phyloP scores from a whole-genome alignment of 148 eudicot genomes.

The Rhododendron kiyosumense region DNA sequence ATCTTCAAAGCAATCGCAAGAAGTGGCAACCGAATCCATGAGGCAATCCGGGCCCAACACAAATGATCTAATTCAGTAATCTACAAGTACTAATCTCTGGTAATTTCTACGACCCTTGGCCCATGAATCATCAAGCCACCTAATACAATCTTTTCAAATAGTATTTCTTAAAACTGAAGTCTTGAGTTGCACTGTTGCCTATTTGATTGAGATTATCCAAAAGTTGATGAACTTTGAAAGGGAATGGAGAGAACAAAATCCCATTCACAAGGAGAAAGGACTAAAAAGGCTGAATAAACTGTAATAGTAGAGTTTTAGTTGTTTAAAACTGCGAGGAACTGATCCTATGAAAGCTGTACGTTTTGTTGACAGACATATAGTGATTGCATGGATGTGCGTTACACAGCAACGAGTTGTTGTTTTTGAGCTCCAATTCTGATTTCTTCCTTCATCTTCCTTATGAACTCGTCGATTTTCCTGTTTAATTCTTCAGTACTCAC shows the following conservation, averaged over 20 bases:
- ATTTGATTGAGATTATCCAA: background rate
- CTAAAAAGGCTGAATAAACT: background rate
- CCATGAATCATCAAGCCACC: background rate
- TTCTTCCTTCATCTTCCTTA: conserved; percentile 48
- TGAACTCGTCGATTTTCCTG: conserved; percentile 41
- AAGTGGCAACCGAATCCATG: no score
- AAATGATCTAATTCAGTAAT: background rate
- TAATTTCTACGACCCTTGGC: background rate
- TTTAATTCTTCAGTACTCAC: conserved; percentile 37
- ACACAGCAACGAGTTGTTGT: conserved; percentile 17
- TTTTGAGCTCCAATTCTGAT: conserved; percentile 26
- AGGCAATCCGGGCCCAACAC: no score
- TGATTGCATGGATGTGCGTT: background rate
- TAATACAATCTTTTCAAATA: background rate
- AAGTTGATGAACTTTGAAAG: background rate
- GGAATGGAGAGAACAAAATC: background rate
- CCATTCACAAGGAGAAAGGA: background rate
- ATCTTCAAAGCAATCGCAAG: no score
- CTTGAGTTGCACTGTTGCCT: background rate
- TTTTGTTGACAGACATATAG: background rate
- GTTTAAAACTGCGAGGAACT: background rate
- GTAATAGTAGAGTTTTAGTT: background rate
- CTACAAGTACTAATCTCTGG: background rate
- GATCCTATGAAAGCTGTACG: background rate
- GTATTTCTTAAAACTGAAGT: background rate